phyloP scores from a whole-genome alignment of 2,329 filamentous ascomycete genomes.

The Thelonectria blattea region DNA sequence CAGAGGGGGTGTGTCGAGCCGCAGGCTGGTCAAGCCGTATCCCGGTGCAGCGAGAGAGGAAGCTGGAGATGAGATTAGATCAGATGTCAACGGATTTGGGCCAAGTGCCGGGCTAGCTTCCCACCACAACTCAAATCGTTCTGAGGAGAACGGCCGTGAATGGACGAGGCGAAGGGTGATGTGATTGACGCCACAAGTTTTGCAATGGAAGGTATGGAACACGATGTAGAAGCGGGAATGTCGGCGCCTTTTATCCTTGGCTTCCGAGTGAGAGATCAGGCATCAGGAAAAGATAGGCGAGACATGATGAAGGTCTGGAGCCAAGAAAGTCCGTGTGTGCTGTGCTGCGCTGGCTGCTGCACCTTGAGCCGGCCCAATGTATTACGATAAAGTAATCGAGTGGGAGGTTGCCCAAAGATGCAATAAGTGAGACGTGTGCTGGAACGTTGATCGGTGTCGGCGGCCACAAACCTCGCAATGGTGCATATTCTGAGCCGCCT shows the following conservation, averaged over 20 bases:
- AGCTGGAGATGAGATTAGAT: conserved; percentile 24
- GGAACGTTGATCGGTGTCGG: background rate
- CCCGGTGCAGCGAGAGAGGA: conserved; percentile 8
- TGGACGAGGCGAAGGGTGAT: conserved; percentile 31
- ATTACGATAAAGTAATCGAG: background rate
- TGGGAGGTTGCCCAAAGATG: background rate
- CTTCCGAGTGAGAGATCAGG: background rate
- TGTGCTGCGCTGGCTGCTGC: conserved; percentile 1
- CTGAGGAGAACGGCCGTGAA: conserved; percentile 24
- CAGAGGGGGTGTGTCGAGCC: conserved; percentile 6
- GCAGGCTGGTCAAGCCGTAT: background rate
- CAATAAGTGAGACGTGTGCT: conserved; percentile 13
- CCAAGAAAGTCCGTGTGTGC: background rate
- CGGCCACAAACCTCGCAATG: conserved; percentile 3
- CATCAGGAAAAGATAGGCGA: background rate
- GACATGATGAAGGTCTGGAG: background rate
- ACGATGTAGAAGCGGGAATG: conserved; percentile 24
- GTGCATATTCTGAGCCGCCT: conserved; percentile 18
- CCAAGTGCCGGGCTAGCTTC: conserved; percentile 21
- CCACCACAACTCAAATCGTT: conserved; percentile 15
- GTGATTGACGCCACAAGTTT: conserved; percentile 39
- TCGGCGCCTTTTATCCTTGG: conserved; percentile 24
- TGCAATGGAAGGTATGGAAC: conserved; percentile 31
- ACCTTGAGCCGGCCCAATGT: background rate
- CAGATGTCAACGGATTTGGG: conserved; percentile 15